Conservation (phyloP, 108 stramenopile species). For the Cyclostephanos tholiformis region DNA sequence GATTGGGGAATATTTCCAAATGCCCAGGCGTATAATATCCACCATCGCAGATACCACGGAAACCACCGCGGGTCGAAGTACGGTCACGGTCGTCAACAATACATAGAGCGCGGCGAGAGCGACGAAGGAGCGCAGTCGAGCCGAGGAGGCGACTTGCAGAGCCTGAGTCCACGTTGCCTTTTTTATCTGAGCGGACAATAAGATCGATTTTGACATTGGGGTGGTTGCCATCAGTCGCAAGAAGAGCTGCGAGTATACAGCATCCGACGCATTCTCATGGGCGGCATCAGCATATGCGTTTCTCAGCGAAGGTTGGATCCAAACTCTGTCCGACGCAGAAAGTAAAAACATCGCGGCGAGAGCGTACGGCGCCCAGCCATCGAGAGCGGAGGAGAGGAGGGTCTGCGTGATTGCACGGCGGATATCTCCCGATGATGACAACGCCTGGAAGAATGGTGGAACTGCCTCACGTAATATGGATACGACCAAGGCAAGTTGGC, state of each 20-base stretch:
- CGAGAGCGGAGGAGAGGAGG: constrained; percentile 21
- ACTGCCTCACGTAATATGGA: constrained; percentile 44
- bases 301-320: constrained; percentile 44
- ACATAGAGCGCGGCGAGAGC: constrained; percentile 47
- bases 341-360: constrained; percentile 56
- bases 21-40: constrained; percentile 41
- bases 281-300: constrained; percentile 39
- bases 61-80: constrained; percentile 53
- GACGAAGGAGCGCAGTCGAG: constrained; percentile 67
- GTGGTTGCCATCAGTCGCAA: constrained; percentile 61
- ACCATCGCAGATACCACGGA: constrained; percentile 38
- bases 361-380: constrained; percentile 69
- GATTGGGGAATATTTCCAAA: constrained; percentile 60
- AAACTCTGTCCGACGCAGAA: constrained; percentile 32
- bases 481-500: constrained; percentile 48
- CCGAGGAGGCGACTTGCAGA: constrained; percentile 45
- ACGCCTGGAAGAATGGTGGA: constrained; percentile 27
- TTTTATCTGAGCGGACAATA: constrained; percentile 29
- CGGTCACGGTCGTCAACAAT: constrained; percentile 64
- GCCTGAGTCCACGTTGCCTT: constrained; percentile 53
- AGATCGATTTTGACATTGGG: constrained; percentile 43
- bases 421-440: constrained; percentile 13
- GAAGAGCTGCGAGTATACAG: constrained; percentile 72
- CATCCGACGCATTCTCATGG: constrained; percentile 47
- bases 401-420: constrained; percentile 29